These are phyloP conservation scores for Populus hybrid DNA, from an alignment of 441 rosid species.

Conservation along the genomic window DNA sequence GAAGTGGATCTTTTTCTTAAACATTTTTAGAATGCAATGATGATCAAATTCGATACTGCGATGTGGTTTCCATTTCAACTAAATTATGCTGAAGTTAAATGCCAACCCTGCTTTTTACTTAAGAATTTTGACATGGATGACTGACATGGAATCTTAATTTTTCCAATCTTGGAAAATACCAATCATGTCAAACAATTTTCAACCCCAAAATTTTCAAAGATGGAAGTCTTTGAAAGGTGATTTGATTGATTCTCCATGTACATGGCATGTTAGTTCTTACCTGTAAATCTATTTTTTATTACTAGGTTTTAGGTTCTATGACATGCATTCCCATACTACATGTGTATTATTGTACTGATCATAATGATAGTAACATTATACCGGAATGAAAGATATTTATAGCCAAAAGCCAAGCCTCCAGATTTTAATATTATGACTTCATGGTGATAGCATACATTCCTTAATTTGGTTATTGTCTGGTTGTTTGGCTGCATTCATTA, in stretches of 20 bases:
- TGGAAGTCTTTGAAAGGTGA: background rate
- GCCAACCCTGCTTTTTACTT: background rate
- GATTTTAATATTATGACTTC: background rate
- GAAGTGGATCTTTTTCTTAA: conserved; percentile 1
- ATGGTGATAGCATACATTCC: background rate
- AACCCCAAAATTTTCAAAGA: background rate
- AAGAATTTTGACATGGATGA: background rate
- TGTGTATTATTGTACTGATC: background rate
- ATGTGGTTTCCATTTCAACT: background rate
- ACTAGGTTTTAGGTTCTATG: background rate
- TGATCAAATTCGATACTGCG: background rate
- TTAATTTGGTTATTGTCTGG: background rate
- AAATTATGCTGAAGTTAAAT: background rate
- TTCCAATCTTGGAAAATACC: background rate
- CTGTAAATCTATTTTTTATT: background rate
- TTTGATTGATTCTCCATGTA: background rate
- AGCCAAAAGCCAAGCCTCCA: background rate
- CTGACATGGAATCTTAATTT: conserved; percentile 3
- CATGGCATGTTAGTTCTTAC: background rate
- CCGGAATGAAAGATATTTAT: background rate
- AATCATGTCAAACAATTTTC: background rate
- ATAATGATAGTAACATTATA: background rate
- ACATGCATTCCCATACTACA: background rate
- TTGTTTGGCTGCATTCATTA: conserved; percentile 5
- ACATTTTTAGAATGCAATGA: background rate